These are phyloP conservation scores for Sinapis alba DNA, from an alignment of 441 rosid genomes.

Conservation along the genomic window DNA sequence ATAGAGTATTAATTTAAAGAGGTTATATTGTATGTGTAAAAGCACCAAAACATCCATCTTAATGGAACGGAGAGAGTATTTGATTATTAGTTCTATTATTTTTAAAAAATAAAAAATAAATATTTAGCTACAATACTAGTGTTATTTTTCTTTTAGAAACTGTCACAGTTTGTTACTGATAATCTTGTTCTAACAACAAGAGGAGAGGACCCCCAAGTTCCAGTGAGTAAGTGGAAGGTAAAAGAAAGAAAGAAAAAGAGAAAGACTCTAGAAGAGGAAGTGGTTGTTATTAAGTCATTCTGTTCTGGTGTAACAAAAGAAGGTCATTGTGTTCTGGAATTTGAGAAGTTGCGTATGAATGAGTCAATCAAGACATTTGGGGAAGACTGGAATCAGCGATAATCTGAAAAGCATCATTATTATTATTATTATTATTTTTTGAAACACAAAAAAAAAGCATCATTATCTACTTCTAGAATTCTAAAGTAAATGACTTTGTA, in stretches of 20 bases:
- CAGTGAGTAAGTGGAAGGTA: neutral
- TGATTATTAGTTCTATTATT: too few species aligned
- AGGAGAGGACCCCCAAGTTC: neutral
- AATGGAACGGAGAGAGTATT: too few species aligned
- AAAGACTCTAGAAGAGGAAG: neutral
- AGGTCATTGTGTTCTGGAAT: slow-evolving; percentile 10
- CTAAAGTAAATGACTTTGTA: neutral
- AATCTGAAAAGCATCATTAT: slow-evolving; percentile 8
- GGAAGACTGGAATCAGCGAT: neutral
- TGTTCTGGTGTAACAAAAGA: neutral
- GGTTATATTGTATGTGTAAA: too few species aligned
- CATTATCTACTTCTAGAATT: neutral
- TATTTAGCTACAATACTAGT: too few species aligned
- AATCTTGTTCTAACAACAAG: too few species aligned
- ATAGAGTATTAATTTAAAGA: too few species aligned
- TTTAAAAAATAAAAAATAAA: too few species aligned
- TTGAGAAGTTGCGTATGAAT: neutral
- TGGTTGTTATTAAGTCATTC: neutral
- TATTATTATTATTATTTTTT: too few species aligned
- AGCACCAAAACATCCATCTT: too few species aligned
- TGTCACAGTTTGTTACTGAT: too few species aligned
- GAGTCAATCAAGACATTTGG: slow-evolving; percentile 6
- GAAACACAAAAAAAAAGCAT: too few species aligned
- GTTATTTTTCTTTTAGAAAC: too few species aligned
- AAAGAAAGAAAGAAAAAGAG: neutral